phyloP scores from a whole-genome alignment of 2,329 filamentous ascomycete species.

The Neocatenulostroma microsporum region DNA sequence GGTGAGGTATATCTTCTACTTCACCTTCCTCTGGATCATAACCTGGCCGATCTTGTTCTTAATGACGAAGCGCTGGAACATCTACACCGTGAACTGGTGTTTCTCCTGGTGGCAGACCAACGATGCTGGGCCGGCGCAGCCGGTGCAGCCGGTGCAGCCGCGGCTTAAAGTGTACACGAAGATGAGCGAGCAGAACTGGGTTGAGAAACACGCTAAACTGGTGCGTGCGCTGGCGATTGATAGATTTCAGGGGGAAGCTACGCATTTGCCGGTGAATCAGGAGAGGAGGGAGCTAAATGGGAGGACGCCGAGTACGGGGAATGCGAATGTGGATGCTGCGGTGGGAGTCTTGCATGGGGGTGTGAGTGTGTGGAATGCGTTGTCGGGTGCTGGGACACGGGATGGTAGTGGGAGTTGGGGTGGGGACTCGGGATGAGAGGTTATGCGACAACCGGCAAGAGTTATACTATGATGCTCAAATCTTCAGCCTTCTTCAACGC shows the following conservation, averaged over 20 bases:
- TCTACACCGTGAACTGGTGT: constrained; percentile 58
- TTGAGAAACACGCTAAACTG: constrained; percentile 54
- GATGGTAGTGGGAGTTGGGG: constrained; percentile 16
- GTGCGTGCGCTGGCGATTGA: constrained; percentile 54
- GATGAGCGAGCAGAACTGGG: constrained; percentile 49
- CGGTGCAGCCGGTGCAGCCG: constrained; percentile 2
- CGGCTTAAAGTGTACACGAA: constrained; percentile 42
- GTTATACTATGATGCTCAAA: too few species aligned
- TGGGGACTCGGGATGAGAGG: constrained; percentile 10
- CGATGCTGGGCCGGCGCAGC: constrained; percentile 18
- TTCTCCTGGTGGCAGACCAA: constrained; percentile 37
- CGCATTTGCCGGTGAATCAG: constrained; percentile 19
- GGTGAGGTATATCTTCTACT: constrained; percentile 57
- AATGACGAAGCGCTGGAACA: constrained; percentile 59
- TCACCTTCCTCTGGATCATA: constrained; percentile 61
- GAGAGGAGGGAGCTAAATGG: constrained; percentile 39
- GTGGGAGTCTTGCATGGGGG: constrained; percentile 20
- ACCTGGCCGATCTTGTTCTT: constrained; percentile 64
- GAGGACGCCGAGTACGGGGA: constrained; percentile 15
- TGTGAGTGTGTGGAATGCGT: constrained; percentile 19
- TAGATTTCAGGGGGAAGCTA: constrained; percentile 43
- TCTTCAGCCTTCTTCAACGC: too few species aligned
- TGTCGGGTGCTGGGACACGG: constrained; percentile 8
- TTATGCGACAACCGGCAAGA: too few species aligned
- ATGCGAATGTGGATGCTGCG: constrained; percentile 19